phyloP scores from a whole-genome alignment of 306 rosid species.

The Lotus japonicus region DNA sequence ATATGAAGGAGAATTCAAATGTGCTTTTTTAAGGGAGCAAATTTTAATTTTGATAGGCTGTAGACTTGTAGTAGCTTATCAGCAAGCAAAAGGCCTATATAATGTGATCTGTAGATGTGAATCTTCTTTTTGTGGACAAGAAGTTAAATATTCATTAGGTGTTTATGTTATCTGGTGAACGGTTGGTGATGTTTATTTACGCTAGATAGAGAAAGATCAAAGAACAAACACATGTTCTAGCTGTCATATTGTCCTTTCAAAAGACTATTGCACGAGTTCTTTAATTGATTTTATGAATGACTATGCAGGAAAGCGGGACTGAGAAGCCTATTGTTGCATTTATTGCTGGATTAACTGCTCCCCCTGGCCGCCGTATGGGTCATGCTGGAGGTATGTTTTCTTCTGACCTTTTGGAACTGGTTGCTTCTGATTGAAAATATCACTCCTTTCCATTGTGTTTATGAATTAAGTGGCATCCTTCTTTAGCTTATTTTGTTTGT shows the following conservation, averaged over 20 bases:
- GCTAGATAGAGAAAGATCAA: not conserved
- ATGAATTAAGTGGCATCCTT: not conserved
- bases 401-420: not conserved
- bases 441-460: not conserved
- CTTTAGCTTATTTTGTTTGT: not conserved
- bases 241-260: not conserved
- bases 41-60: not conserved
- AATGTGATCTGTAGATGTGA: not conserved
- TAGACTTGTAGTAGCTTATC: not conserved
- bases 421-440: not conserved
- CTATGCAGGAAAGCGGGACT: slow-evolving; percentile 87
- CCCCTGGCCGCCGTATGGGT: slow-evolving; percentile 99
- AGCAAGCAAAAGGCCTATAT: not conserved
- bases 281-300: slow-evolving; percentile 15
- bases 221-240: not conserved
- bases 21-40: not conserved
- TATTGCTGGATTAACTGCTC: slow-evolving; percentile 99
- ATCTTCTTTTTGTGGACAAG: not conserved
- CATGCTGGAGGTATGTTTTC: slow-evolving; percentile 87
- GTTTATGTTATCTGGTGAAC: slow-evolving; percentile 1
- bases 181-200: not conserved
- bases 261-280: not conserved
- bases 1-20: not conserved
- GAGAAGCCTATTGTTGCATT: slow-evolving; percentile 93
- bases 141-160: no score